A percentile compares a stretch with the other conserved stretches of the same genome.
These are phyloP conservation scores for Dothidotthia symphoricarpi DNA, from an alignment of 2,329 filamentous ascomycete genomes.

Conservation along the genomic window DNA sequence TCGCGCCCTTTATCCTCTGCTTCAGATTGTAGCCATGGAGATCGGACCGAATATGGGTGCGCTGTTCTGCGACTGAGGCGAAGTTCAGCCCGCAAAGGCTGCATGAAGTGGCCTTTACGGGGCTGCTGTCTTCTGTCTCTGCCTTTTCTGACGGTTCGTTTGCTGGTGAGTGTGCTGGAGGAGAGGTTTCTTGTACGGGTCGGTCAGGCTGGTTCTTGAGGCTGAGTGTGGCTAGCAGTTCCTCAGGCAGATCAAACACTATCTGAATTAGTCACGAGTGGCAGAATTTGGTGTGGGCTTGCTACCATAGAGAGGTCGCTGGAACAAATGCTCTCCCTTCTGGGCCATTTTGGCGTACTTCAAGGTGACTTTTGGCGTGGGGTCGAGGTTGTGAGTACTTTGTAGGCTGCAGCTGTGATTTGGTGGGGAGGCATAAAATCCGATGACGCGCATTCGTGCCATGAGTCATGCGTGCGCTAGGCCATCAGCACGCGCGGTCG, in stretches of 20 bases:
- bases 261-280: slow-evolving; percentile 15
- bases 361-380: background rate
- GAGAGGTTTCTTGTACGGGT: slow-evolving; percentile 15
- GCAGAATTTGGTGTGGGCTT: background rate
- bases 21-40: slow-evolving; percentile 94
- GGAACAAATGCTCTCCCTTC: slow-evolving; percentile 33
- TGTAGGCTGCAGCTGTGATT: slow-evolving; percentile 5
- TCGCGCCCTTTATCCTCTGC: slow-evolving; percentile 74
- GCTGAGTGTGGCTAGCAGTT: slow-evolving; percentile 68
- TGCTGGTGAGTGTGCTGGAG: slow-evolving; percentile 6
- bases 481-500: too few relatives aligned
- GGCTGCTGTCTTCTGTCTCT: slow-evolving; percentile 41
- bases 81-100: slow-evolving; percentile 75
- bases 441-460: slow-evolving; percentile 11
- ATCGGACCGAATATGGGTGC: slow-evolving; percentile 83
- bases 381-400: background rate
- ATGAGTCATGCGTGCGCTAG: slow-evolving; percentile 1
- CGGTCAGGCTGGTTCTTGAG: slow-evolving; percentile 48
- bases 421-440: slow-evolving; percentile 11
- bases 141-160: slow-evolving; percentile 38
- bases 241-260: slow-evolving; percentile 80
- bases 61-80: slow-evolving; percentile 72
- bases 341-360: slow-evolving; percentile 24
- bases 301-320: slow-evolving; percentile 43
- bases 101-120: slow-evolving; percentile 68